Evolutionary conservation across 2,329 filamentous ascomycete genomes (phyloP).

Genomic region (Diaporthe sp.): DNA sequence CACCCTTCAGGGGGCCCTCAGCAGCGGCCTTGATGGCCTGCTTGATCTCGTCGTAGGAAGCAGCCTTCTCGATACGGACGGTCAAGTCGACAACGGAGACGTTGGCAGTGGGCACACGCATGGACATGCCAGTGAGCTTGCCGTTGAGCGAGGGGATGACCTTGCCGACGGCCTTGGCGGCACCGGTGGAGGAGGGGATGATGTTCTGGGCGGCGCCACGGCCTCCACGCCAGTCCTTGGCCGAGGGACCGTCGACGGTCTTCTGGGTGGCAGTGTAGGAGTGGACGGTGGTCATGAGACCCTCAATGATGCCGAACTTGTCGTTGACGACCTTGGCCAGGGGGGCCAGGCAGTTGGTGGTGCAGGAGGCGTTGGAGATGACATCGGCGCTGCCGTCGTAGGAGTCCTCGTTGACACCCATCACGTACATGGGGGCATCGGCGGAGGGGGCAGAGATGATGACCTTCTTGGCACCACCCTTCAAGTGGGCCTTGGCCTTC

Average conservation of each 20-base stretch:
- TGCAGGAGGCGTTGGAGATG: conserved; percentile 99
- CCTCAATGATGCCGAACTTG: conserved; percentile 97
- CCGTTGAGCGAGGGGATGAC: conserved; percentile 98
- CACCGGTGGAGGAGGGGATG: conserved; percentile 98
- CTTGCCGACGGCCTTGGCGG: conserved; percentile 99
- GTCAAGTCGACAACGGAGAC: conserved; percentile 99
- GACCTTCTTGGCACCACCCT: conserved; percentile 98
- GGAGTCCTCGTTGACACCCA: conserved; percentile 96
- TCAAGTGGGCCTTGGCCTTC: conserved; percentile 94
- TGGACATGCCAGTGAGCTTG: conserved; percentile 99
- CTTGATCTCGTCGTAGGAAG: conserved; percentile 94
- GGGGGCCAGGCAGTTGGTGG: conserved; percentile 99
- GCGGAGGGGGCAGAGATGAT: conserved; percentile 92
- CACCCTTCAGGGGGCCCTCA: conserved; percentile 87
- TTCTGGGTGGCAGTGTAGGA: conserved; percentile 99
- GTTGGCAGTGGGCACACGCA: conserved; percentile 99
- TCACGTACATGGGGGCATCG: conserved; percentile 99
- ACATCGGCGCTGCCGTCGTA: conserved; percentile 93
- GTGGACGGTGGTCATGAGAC: conserved; percentile 99
- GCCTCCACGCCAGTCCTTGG: conserved; percentile 99
- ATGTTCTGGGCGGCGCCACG: conserved; percentile 99
- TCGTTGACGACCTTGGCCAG: conserved; percentile 99
- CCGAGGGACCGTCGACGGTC: conserved; percentile 97
- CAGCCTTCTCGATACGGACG: conserved; percentile 91
- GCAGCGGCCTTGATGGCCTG: conserved; percentile 87